Evolutionary conservation across 148 eudicot genomes (phyloP).

Genomic region (Suaeda aralocaspica): DNA sequence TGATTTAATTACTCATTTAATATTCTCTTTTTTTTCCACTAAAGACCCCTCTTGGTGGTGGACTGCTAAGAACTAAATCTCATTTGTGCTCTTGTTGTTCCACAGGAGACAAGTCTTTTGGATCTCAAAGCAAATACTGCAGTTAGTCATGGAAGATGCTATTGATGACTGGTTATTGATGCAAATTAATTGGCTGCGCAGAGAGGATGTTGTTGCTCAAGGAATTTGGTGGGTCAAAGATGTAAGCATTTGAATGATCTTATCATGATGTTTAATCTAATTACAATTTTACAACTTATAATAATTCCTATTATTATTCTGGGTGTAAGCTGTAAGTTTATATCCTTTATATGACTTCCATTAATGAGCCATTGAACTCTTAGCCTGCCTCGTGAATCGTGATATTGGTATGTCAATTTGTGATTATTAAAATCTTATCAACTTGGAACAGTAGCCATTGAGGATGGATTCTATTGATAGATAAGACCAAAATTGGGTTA

Average conservation of each 20-base stretch:
- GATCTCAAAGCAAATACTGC: constrained; percentile 98
- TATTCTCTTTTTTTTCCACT: not conserved
- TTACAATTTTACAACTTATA: not conserved
- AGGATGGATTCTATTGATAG: not conserved
- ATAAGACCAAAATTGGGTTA: not conserved
- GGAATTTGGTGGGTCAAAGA: constrained; percentile 89
- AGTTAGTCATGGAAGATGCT: constrained; percentile 94
- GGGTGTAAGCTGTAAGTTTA: not conserved
- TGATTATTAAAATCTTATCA: too few relatives aligned
- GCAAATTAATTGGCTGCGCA: constrained; percentile 86
- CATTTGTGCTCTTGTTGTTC: not conserved
- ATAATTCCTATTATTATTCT: not conserved
- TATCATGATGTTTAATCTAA: constrained; percentile 9
- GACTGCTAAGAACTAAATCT: not conserved
- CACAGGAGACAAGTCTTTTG: constrained; percentile 96
- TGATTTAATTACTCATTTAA: not conserved
- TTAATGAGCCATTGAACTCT: too few relatives aligned
- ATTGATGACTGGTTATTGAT: constrained; percentile 90
- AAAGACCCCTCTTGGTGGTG: not conserved
- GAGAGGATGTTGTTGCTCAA: constrained; percentile 74
- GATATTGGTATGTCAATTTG: too few relatives aligned
- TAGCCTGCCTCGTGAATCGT: too few relatives aligned
- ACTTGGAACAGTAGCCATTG: not conserved
- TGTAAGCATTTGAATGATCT: constrained; percentile 42
- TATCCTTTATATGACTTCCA: too few relatives aligned